Percentiles rank a stretch among this genome's conserved stretches.
These are phyloP conservation scores for Pichia nanzhaoensis DNA, from an alignment of 805 yeast genomes.

Conservation along the genomic window DNA sequence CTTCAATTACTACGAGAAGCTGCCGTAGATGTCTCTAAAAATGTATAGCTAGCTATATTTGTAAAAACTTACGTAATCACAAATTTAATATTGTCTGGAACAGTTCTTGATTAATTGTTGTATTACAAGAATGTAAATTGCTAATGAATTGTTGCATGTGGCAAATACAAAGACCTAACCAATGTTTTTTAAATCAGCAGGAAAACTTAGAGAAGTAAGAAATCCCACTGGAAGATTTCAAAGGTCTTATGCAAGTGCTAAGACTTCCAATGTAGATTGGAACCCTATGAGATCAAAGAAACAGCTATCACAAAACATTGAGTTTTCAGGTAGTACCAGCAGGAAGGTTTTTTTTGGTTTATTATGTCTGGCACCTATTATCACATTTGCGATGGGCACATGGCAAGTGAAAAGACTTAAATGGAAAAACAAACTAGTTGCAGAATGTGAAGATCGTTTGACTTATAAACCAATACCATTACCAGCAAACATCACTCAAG, in stretches of 20 bases:
- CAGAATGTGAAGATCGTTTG: constrained; percentile 75
- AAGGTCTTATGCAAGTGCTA: constrained; percentile 33
- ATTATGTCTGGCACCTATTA: constrained; percentile 73
- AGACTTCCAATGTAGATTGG: constrained; percentile 79
- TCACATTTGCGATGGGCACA: constrained; percentile 79
- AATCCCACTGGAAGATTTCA: not conserved
- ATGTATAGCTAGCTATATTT: not conserved
- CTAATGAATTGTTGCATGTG: too few species aligned
- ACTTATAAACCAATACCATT: constrained; percentile 66
- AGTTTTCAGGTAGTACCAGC: constrained; percentile 18
- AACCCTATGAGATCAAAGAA: constrained; percentile 55
- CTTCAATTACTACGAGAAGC: constrained; percentile 19
- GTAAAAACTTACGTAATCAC: not conserved
- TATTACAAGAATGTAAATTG: too few species aligned
- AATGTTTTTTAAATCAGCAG: not conserved
- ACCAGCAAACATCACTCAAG: constrained; percentile 61
- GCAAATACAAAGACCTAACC: too few species aligned
- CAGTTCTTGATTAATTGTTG: too few species aligned
- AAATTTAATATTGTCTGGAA: too few species aligned
- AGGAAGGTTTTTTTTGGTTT: constrained; percentile 30
- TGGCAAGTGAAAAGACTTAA: constrained; percentile 85
- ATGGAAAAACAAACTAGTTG: constrained; percentile 84
- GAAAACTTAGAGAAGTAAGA: not conserved
- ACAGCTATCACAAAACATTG: constrained; percentile 31
- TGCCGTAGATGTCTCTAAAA: constrained; percentile 9